Evolutionary conservation across 306 rosid genomes (phyloP), one percentile per base, ranked within the genome.

Genomic region (Trichosanthes cucumerina): DNA sequence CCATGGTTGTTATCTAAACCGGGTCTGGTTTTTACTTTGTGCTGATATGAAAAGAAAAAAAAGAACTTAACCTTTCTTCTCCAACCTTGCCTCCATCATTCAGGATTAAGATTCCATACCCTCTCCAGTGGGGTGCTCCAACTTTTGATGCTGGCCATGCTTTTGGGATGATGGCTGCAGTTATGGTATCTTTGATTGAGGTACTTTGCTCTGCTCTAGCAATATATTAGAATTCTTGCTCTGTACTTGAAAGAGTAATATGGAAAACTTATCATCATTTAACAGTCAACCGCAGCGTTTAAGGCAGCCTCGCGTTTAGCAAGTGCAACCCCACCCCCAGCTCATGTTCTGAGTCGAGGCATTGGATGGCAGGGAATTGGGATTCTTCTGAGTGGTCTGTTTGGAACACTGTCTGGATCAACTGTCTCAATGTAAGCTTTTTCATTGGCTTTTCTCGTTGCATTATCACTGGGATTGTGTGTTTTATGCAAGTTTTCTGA

Each of bases 281-380:
- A 44, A 64, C 91, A 96, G 99, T 96, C 99, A 79, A 96, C 99
- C 2, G 99, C 93, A 71, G 98, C 99, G 38, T 92, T 90, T 88
- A 96, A 92, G 91, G 98, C 97, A 78, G 99, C 98, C 56, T 88
- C 99, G 2, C 86, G 99, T 44, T 86, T 96, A 63, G 99, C 99
- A 26, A 96, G 99, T 75, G 99, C 99, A 28, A 96, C 99, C 15
- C 97, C 96, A 1, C 99, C 99, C 49, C 99, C 99, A 56, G 89
- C 99, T 75, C 97, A 96, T 88, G 98, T 96, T 89, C 89, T 96
- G 72, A 96, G 99, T 83, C 98, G 99, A 38, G 99, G 99, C 4
- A 89, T 96, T 38, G 98, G 99, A 36, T 96, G 99, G 99, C 99
- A 96, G 79, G 99, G 99, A 75, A 85, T 96, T 69, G 99, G 99